Evolutionary conservation across 805 yeast species (phyloP), one percentile per base, ranked within the genome.

Genomic region (Saccharomycopsis fermentans): DNA sequence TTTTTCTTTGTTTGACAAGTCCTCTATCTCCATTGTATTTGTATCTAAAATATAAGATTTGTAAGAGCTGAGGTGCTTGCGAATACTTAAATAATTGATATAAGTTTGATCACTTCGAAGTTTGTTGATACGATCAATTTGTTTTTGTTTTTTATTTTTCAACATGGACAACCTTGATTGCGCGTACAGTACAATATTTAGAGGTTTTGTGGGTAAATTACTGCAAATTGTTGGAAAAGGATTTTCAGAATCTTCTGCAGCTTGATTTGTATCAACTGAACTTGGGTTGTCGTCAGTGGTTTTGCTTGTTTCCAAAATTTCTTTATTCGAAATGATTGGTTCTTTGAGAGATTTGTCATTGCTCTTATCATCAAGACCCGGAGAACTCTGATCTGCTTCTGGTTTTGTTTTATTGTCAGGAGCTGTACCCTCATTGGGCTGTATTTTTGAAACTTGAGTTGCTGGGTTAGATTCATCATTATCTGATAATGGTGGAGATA

Each of bases 141-240:
- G 14, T 48, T 37, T 21, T 6, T 52, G 24, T 27, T 56, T 75
- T 62, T 66, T 69, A 55, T 66, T 73, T 62, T 69, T 64, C 3
- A 80, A 68, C 16, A 71, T 63, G 8, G 65, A 68, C 17, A 75
- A 62, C 56, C 89, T 71, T 40, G 75, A 75, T 24, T 73, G 69
- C 0, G 89, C 83, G 67, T 82, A 83, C 47, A 72, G 81, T 14
- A 75, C 80, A 43, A 87, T 74, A 69, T 86, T 84, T 62, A 84
- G 80, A 14, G 66, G 65, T 55, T 68, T 70, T 19, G 61, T 63
- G 1, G 61, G 55, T 11, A 63, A 61, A 17, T 58, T 60, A 8
- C 65, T 52, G 50, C 62, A 54, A 2, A 56, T 54, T 24, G 55
- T 52, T 8, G 47, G 50, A 16, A 43, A 43, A 9, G 2, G n/a